Evolutionary conservation across 2,329 filamentous ascomycete genomes (phyloP), one percentile per base, ranked within the genome.

Genomic region (Arthroderma sp.): DNA sequence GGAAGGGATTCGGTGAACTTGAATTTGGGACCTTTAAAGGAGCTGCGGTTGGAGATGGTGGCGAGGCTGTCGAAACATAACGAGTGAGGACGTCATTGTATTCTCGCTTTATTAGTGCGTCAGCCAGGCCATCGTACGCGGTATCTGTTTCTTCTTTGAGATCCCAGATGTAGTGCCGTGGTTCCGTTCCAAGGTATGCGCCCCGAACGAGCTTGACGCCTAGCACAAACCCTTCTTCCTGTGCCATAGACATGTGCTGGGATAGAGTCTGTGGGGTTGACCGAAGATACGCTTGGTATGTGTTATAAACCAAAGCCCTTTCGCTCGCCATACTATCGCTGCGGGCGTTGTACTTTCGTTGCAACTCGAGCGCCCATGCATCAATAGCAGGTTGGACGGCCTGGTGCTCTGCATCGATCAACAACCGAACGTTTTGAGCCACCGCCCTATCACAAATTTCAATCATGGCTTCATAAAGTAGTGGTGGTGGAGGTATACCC

Each of bases 381-480:
- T 95, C 87, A 61, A 93, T 91, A 13, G 87, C 87, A 2, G 79
- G 74, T 72, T 95, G 87, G 17, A 91, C 78, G 56, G 80, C 79
- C 56, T 84, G 83, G 71, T 95, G 88, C 73, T 95, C 90, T 1
- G 90, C 90, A 63, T 93, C 88, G 61, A 94, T 87, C 1, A 94
- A 80, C 1, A 95, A 77, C 4, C 81, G 79, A 4, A 95, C 82
- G 52, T 83, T 81, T 55, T 85, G 82, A 51, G 80, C 74, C 2
- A 80, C 78, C 0, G 89, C 89, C 15, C 86, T 79, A 51, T 83
- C 76, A 71, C 90, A 95, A 62, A 94, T 85, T 43, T 81, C 76
- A 63, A 86, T 80, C 61, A 94, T 90, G 23, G 87, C 85, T 23
- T 79, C 71, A 57, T 79, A 78, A 61, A 95, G 81, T 2, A 78